phyloP scores from a whole-genome alignment of 176 grass and related monocot species.

The Carex kokanica region DNA sequence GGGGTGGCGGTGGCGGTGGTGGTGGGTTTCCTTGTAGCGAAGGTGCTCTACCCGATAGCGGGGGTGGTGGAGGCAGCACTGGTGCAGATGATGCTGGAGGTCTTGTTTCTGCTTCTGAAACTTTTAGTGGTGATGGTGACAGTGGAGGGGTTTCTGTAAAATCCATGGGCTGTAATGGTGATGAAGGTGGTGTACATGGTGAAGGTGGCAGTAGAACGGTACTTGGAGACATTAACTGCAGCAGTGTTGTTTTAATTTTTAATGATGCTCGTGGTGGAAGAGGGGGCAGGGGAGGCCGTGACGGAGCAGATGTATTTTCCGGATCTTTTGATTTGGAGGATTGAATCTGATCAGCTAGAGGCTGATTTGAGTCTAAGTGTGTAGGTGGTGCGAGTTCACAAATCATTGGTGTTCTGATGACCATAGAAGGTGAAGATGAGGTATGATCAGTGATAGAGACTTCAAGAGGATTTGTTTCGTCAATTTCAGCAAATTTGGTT shows the following conservation, averaged over 20 bases:
- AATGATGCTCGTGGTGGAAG: neutral
- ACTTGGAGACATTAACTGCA: neutral
- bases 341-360: neutral
- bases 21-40: too few species aligned
- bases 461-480: constrained; percentile 4
- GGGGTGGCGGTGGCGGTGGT: constrained; percentile 30
- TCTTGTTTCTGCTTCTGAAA: neutral
- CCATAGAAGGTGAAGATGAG: neutral
- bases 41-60: neutral
- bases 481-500: neutral
- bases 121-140: constrained; percentile 28
- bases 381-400: neutral
- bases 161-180: neutral
- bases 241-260: neutral
- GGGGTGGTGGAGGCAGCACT: constrained; percentile 29
- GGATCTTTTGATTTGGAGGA: neutral
- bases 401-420: constrained; percentile 13
- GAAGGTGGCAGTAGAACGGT: neutral
- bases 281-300: neutral
- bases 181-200: neutral
- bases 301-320: neutral
- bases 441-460: neutral
- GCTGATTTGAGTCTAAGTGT: neutral
- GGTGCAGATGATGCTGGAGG: neutral
- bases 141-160: constrained; percentile 14